Evolutionary conservation across 352 stramenopile genomes (phyloP).

Genomic region (Phytophthora syringae): DNA sequence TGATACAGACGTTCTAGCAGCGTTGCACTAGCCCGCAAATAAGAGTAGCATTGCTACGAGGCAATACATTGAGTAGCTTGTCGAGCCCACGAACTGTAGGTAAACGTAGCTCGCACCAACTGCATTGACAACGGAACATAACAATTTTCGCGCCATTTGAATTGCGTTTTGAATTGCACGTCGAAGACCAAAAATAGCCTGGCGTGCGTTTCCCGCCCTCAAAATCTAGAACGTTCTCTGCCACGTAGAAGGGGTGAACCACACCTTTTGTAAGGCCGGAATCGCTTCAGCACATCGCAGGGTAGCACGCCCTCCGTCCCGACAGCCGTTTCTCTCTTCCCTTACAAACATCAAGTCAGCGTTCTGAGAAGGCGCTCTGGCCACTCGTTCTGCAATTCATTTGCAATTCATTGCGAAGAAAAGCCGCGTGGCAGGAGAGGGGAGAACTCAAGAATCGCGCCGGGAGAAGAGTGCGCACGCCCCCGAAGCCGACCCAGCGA

Average conservation of each 20-base stretch:
- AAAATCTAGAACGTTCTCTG: constrained; percentile 49
- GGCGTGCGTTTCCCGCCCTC: constrained; percentile 30
- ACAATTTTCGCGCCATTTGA: neutral
- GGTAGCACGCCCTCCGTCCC: constrained; percentile 21
- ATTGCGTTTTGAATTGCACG: constrained; percentile 23
- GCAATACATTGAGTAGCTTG: too few species aligned
- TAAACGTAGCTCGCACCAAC: too few species aligned
- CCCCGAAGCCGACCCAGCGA: constrained; percentile 21
- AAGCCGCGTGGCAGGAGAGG: constrained; percentile 25
- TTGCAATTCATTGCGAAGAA: constrained; percentile 49
- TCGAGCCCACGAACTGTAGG: too few species aligned
- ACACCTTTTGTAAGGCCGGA: neutral
- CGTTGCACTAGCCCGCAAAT: too few species aligned
- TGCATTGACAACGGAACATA: too few species aligned
- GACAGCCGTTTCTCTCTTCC: constrained; percentile 12
- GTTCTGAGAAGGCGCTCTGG: constrained; percentile 5
- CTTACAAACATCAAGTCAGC: constrained; percentile 35
- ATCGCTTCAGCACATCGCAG: constrained; percentile 2
- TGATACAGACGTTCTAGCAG: too few species aligned
- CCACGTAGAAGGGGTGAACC: constrained; percentile 6
- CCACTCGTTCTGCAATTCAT: constrained; percentile 56
- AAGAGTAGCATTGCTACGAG: too few species aligned
- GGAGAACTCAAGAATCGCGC: constrained; percentile 46
- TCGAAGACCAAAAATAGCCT: constrained; percentile 32
- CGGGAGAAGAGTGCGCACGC: constrained; percentile 31